Base-by-base conservation (phyloP, 768 basidiomycete genomes). In the Phaeolepiota aurea region DNA sequence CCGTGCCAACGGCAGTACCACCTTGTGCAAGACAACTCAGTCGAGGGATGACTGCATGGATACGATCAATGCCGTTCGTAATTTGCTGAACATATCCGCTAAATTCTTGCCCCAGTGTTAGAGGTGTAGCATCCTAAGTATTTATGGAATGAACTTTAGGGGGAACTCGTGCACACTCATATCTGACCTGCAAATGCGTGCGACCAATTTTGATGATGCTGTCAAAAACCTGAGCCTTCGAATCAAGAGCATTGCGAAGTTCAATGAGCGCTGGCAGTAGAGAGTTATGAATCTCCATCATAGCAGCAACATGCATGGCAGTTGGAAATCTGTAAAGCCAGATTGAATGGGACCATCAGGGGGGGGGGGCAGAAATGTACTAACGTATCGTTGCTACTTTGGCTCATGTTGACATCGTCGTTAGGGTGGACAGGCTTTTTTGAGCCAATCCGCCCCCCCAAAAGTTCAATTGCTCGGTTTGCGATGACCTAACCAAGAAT, bases 361-460 rank as follows among this genome's bases (percentile, higher is more conserved):
- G 12, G 12, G 15, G 36, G 25, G 32, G 28, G 25, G 38, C 37
- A 41, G 7, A 21, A 16, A 14, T 20, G 13, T 5, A 69, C 85
- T 54, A 59, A 91, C 90, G 93, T 92, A 64, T 99, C 96, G 55
- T 99, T 99, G 56, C 90, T 93, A 49, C 90, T 94, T 63, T 98
- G 94, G 61, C 89, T 91, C 87, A 86, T 94, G 71, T 99, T 99
- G 53, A 97, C 93, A 64, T 99, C 96, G 57, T 99, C 96, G 62
- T 99, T 99, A 25, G 96, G 96, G 59, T 99, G 96, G 1, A 99
- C 93, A 5, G 96, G 96, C 53, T 73, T 89, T 73, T 98, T 99
- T 34, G 87, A 90, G 22, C 96, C 96, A 42, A 97, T 71, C 65
- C 92, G 74, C 13, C 96, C 96, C 4, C 96, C 96, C 45, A 98